Percentiles rank a stretch among this genome's conserved stretches.
Conservation (phyloP, 1,284 basidiomycete species). For the Vanrija pseudolonga region DNA sequence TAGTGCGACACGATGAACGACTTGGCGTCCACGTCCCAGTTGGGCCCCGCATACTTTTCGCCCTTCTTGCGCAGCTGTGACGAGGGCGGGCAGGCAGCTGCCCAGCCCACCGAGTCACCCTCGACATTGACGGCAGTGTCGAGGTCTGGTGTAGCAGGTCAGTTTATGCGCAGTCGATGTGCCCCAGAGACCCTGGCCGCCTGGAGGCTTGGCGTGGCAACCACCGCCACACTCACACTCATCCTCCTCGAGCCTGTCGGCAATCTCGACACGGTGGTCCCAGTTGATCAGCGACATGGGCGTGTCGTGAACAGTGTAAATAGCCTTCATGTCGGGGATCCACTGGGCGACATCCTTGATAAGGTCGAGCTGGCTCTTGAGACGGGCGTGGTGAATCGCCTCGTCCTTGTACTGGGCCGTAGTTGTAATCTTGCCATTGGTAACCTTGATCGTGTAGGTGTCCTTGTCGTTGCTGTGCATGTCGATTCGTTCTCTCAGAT, state of each 20-base stretch:
- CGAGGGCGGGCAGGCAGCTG: slow-evolving; percentile 21
- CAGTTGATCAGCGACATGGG: slow-evolving; percentile 53
- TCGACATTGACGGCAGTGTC: slow-evolving; percentile 30
- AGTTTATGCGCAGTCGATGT: neutral
- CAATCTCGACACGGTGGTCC: slow-evolving; percentile 50
- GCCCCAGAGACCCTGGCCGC: slow-evolving; percentile 25
- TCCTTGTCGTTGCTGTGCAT: slow-evolving; percentile 5
- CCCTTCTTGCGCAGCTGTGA: neutral
- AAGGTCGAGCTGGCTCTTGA: slow-evolving; percentile 39
- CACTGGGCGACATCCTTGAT: slow-evolving; percentile 32
- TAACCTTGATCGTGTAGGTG: slow-evolving; percentile 23
- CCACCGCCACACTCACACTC: slow-evolving; percentile 43
- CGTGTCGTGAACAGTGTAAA: slow-evolving; percentile 48
- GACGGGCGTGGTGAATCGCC: slow-evolving; percentile 28
- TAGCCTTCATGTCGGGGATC: slow-evolving; percentile 38
- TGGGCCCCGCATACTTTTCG: neutral
- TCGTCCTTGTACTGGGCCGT: slow-evolving; percentile 20
- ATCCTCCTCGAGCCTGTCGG: slow-evolving; percentile 50
- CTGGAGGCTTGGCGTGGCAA: slow-evolving; percentile 30
- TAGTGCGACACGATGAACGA: slow-evolving; percentile 37
- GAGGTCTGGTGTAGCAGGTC: slow-evolving; percentile 13
- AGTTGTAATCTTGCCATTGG: slow-evolving; percentile 12
- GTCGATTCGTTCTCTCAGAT: slow-evolving; percentile 60
- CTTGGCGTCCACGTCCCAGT: slow-evolving; percentile 16
- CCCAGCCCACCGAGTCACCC: slow-evolving; percentile 26